A percentile compares a stretch with the other conserved stretches of the same genome.
Evolutionary conservation across 2,329 filamentous ascomycete genomes (phyloP).

Genomic region (Arachnomyces sp.): DNA sequence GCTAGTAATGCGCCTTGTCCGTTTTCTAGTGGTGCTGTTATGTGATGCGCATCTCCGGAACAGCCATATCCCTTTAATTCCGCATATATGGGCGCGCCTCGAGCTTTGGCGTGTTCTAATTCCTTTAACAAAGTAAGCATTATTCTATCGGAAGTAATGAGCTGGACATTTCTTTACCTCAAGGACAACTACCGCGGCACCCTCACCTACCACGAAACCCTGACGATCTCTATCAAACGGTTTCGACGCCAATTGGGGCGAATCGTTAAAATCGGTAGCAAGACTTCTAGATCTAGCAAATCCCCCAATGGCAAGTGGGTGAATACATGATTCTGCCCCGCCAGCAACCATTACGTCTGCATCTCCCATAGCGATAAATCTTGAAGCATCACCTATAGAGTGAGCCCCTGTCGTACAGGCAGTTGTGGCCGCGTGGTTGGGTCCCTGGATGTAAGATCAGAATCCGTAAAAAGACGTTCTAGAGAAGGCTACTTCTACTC

Average conservation of each 20-base stretch:
- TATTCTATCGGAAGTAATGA: not conserved
- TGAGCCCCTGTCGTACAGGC: constrained; percentile 95
- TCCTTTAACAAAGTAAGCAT: constrained; percentile 42
- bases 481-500: constrained; percentile 9
- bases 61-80: constrained; percentile 84
- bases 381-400: constrained; percentile 86
- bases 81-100: constrained; percentile 77
- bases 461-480: not conserved
- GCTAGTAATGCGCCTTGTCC: constrained; percentile 73
- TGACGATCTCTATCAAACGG: constrained; percentile 74
- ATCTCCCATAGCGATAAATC: constrained; percentile 84
- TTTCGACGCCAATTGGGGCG: constrained; percentile 62
- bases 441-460: constrained; percentile 48
- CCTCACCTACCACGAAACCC: constrained; percentile 91
- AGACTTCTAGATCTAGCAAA: constrained; percentile 84
- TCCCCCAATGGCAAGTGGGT: constrained; percentile 84
- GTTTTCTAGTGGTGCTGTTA: constrained; percentile 79
- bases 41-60: constrained; percentile 84
- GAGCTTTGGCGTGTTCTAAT: constrained; percentile 70
- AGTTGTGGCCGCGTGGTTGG: constrained; percentile 86
- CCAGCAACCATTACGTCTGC: constrained; percentile 96
- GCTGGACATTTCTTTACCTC: constrained; percentile 46
- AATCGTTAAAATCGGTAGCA: constrained; percentile 68
- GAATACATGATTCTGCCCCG: constrained; percentile 88
- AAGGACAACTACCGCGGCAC: constrained; percentile 76